Evolutionary conservation across 495 filamentous ascomycete species (phyloP), one percentile per base, ranked within the genome.

Genomic region (Amniculicola lignicola): DNA sequence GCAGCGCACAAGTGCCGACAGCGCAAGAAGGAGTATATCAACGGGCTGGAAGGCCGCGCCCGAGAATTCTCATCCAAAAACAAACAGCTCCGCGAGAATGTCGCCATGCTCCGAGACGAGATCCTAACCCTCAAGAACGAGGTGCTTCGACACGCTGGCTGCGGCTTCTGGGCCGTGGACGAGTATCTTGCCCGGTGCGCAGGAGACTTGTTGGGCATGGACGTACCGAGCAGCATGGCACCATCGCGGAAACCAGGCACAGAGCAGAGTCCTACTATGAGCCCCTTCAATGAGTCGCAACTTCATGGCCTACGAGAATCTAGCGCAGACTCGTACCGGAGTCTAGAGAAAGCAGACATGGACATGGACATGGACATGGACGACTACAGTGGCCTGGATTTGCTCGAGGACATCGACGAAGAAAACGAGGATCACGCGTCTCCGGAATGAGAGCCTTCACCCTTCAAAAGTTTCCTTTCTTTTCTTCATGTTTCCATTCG

Each of bases 1-100:
- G 90, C 90, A 4, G 90, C 90, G 0, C 88, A 81, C 69, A 95
- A 94, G 62, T 94, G 89, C 65, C 81, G 90, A 2, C 82, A 86
- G 67, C 92, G 91, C 76, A 92, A 93, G 71, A 94, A 92, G 66
- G 80, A 84, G 40, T 70, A 64, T 48, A 66, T 59, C 22, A 56
- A 63, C 18, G 40, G 47, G 5, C 57, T 71, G 15, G 65, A 71
- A 41, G 40, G 12, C 0, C 57, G 53, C n/a, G 60, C 50, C 7
- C 56, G 65, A 2, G 59, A 59, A 14, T 52, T 69, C 19, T 56
- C 67, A 43, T 40, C 55, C n/a, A 25, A 62, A 24, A 56, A 63
- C 39, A 60, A 63, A 25, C 15, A 59, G 6, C 44, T 69, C 4
- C 49, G 47, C 16, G 56, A 50, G 4, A 39, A 54, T 22, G 71